Conservation (phyloP, 352 stramenopile genomes). For the Albugo laibachii region DNA sequence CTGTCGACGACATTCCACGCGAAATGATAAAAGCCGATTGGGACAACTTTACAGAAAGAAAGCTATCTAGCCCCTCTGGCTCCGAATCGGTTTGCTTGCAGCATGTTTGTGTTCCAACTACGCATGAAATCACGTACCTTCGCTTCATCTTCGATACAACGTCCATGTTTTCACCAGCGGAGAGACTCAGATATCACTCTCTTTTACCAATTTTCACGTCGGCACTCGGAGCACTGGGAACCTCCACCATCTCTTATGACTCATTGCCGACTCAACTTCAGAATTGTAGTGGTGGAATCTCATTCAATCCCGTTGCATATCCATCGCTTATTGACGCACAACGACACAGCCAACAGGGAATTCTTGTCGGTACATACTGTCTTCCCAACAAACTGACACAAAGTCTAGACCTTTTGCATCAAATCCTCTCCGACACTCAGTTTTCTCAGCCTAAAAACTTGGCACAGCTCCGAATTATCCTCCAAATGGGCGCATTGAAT, state of each 20-base stretch:
- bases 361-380: conserved; percentile 46
- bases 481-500: conserved; percentile 46
- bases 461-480: conserved; percentile 42
- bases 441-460: conserved; percentile 50
- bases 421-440: conserved; percentile 55
- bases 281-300: conserved; percentile 60
- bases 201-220: conserved; percentile 40
- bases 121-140: conserved; percentile 70
- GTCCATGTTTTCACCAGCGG: conserved; percentile 17
- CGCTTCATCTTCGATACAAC: conserved; percentile 45
- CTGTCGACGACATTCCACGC: conserved; percentile 36
- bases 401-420: conserved; percentile 27
- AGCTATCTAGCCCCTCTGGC: conserved; percentile 14
- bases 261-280: conserved; percentile 46
- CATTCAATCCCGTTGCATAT: conserved; percentile 26
- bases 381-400: conserved; percentile 54
- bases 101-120: conserved; percentile 52
- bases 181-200: conserved; percentile 17
- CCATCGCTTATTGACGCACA: conserved; percentile 29
- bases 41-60: conserved; percentile 16
- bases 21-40: conserved; percentile 17
- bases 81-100: conserved; percentile 8
- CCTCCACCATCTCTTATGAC: conserved; percentile 38
- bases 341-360: conserved; percentile 22
- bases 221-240: conserved; percentile 54